Evolutionary conservation across 768 basidiomycete species (phyloP).

Genomic region (Hericium alpestre): DNA sequence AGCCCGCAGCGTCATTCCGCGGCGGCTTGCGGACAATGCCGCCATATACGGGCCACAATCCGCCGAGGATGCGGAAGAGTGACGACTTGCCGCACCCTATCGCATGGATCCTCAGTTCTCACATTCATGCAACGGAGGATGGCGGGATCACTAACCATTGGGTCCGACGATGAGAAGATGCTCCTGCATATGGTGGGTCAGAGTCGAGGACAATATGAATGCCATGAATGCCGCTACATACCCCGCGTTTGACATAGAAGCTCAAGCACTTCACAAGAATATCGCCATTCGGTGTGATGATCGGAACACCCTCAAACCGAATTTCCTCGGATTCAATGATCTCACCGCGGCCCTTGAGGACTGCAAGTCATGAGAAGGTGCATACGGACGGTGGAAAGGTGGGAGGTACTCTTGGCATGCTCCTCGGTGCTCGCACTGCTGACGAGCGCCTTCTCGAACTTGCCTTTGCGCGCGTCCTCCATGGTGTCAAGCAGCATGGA

Average conservation of each 20-base stretch:
- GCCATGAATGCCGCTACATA: constrained; percentile 23
- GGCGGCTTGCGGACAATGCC: constrained; percentile 67
- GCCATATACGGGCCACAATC: constrained; percentile 83
- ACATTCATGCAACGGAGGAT: neutral
- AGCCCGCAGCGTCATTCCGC: too few species aligned
- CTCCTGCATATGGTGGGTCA: constrained; percentile 39
- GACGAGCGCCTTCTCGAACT: constrained; percentile 82
- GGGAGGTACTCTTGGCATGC: constrained; percentile 58
- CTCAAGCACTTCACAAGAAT: constrained; percentile 75
- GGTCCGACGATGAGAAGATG: constrained; percentile 90
- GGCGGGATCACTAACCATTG: constrained; percentile 46
- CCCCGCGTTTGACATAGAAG: constrained; percentile 84
- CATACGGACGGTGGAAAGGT: neutral
- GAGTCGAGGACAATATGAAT: neutral
- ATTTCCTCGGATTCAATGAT: constrained; percentile 83
- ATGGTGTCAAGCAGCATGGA: constrained; percentile 84
- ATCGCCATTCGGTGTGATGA: constrained; percentile 94
- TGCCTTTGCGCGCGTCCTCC: constrained; percentile 72
- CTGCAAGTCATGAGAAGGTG: constrained; percentile 26
- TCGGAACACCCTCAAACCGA: constrained; percentile 85
- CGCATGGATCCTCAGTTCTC: neutral
- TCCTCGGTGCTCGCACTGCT: constrained; percentile 63
- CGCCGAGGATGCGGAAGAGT: constrained; percentile 91
- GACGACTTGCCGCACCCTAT: constrained; percentile 81
- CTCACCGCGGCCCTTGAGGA: constrained; percentile 68